A percentile compares a stretch with the other conserved stretches of the same genome.
Evolutionary conservation across 2,329 filamentous ascomycete genomes (phyloP).

Genomic region (Myrmaecium sp.): DNA sequence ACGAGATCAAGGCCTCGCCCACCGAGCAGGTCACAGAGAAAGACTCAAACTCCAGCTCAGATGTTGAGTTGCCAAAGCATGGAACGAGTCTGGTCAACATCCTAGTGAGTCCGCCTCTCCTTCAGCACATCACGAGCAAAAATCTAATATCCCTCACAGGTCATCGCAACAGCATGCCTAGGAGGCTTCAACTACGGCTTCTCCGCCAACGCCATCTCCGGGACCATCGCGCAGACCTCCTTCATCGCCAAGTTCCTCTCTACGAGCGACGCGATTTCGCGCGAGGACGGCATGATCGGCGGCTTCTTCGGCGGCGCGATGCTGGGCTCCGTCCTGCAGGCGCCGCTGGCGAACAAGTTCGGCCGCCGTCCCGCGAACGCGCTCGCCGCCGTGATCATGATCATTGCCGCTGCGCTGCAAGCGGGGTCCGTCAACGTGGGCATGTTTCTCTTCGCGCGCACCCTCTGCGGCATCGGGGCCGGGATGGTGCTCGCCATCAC

Average conservation of each 20-base stretch:
- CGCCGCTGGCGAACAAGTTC: slow-evolving; percentile 9
- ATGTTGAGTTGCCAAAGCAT: too few species aligned
- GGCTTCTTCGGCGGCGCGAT: slow-evolving; percentile 11
- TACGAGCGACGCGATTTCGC: slow-evolving; percentile 5
- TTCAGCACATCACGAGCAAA: too few species aligned
- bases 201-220: slow-evolving; percentile 13
- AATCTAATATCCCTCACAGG: not conserved
- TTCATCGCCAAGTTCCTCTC: slow-evolving; percentile 12
- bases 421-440: slow-evolving; percentile 4
- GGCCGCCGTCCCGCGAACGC: slow-evolving; percentile 9
- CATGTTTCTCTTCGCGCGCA: slow-evolving; percentile 4
- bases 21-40: too few species aligned
- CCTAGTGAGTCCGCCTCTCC: too few species aligned
- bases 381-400: slow-evolving; percentile 3
- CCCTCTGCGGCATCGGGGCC: slow-evolving; percentile 4
- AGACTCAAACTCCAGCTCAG: too few species aligned
- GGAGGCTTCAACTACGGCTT: slow-evolving; percentile 16
- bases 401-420: slow-evolving; percentile 2
- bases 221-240: slow-evolving; percentile 12
- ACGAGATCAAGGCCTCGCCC: too few species aligned
- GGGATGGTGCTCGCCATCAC: slow-evolving; percentile 4
- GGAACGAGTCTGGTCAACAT: too few species aligned
- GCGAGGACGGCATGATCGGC: slow-evolving; percentile 9
- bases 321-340: slow-evolving; percentile 9
- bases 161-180: slow-evolving; percentile 7